Percentiles rank a stretch among this genome's conserved stretches.
These are phyloP conservation scores for Pseudoperonospora humuli DNA, from an alignment of 352 stramenopile species.

Conservation along the genomic window DNA sequence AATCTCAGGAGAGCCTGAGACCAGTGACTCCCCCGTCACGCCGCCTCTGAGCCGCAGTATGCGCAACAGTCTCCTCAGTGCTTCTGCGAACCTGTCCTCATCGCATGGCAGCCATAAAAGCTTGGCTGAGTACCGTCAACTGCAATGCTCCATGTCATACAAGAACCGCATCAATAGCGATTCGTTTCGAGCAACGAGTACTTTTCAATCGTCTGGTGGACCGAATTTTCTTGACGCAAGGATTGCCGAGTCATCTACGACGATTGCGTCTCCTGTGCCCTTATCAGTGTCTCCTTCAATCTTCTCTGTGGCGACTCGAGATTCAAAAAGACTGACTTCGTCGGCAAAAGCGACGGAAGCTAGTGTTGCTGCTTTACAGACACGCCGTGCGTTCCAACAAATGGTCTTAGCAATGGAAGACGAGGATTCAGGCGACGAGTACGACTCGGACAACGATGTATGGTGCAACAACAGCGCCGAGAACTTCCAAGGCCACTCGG, in stretches of 20 bases:
- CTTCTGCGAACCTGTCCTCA: slow-evolving; percentile 1
- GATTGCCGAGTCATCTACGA: slow-evolving; percentile 25
- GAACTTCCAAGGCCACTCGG: slow-evolving; percentile 20
- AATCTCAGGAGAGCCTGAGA: slow-evolving; percentile 24
- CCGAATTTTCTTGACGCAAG: slow-evolving; percentile 22
- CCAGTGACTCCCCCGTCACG: slow-evolving; percentile 18
- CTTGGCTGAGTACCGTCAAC: slow-evolving; percentile 65
- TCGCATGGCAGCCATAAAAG: slow-evolving; percentile 29
- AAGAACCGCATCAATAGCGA: slow-evolving; percentile 61
- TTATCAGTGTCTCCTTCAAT: not conserved
- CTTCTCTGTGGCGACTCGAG: not conserved
- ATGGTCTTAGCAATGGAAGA: slow-evolving; percentile 81
- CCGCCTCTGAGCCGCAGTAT: slow-evolving; percentile 15
- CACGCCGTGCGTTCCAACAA: slow-evolving; percentile 71
- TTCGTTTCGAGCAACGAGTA: slow-evolving; percentile 18
- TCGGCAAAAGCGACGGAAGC: slow-evolving; percentile 45
- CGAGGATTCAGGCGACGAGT: slow-evolving; percentile 52
- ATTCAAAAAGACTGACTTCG: slow-evolving; percentile 7
- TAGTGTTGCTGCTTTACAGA: slow-evolving; percentile 64
- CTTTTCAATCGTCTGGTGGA: slow-evolving; percentile 11
- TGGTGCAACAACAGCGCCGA: slow-evolving; percentile 11
- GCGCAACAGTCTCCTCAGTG: slow-evolving; percentile 28
- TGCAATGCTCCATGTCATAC: slow-evolving; percentile 82
- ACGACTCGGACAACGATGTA: slow-evolving; percentile 47
- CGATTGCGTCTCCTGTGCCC: slow-evolving; percentile 8